Evolutionary conservation across 2,329 filamentous ascomycete genomes (phyloP), one percentile per base, ranked within the genome.

Genomic region (Pseudopyrenochaeta lycopersici): DNA sequence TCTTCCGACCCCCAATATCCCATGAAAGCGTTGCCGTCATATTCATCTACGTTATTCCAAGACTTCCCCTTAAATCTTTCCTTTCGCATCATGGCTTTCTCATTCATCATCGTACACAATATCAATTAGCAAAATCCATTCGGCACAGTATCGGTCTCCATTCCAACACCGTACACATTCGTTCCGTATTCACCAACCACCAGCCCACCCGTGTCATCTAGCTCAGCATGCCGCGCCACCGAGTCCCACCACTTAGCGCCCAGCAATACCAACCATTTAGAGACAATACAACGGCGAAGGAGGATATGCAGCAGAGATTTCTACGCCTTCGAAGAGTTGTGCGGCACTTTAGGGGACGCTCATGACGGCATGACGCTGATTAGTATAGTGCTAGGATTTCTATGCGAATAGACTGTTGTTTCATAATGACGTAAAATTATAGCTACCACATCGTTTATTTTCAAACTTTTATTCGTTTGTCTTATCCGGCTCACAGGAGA

Each of bases 221-320:
- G 36, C 11, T 21, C 17, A 17, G 23, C 43, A 39, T 45, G 38
- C 17, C 46, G 40, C 6, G 40, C 40, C 5, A 41, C 1, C n/a
- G 46, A 54, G 31, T 55, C 52, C 46, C 46, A 55, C 42, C 52
- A 55, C 42, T 55, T 55, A 7, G 47, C 47, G 21, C 43, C 47
- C 5, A 55, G 52, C 29, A 55, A 47, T 23, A 54, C 30, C 32
- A 55, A 20, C 40, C 23, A 17, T 45, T 51, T 20, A 41, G 23
- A 51, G 18, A 51, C 23, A 9, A 9, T 27, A 9, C 23, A 9
- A 27, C 23, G 23, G 9, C 23, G 23, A 27, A 27, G 23, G 9
- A 27, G 23, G 23, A 5, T 4, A 9, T 4, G 23, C 4, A 27
- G 23, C 23, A 9, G 23, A 9, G 23, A 9, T 9, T 4, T 27